phyloP scores from a whole-genome alignment of 352 stramenopile genomes.

The Globisporangium uncinulatum region DNA sequence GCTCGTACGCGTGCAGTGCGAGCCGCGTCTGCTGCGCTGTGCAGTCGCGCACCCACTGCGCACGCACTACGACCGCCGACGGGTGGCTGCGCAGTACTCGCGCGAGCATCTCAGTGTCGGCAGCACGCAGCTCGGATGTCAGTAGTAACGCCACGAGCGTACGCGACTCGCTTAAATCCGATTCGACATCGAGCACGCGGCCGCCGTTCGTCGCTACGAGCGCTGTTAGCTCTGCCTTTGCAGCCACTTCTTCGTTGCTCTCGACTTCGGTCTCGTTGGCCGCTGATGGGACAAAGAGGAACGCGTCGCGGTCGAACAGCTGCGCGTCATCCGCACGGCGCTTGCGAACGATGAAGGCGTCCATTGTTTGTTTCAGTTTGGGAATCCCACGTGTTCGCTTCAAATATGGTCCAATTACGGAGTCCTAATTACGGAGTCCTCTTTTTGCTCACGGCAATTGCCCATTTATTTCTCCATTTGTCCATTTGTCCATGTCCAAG shows the following conservation, averaged over 20 bases:
- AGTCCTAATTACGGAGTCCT: too few species aligned
- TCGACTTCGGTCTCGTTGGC: neutral
- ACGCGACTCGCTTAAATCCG: neutral
- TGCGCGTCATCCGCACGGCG: conserved; percentile 9
- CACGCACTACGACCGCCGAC: conserved; percentile 17
- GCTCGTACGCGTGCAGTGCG: conserved; percentile 14
- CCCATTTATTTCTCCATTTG: too few species aligned
- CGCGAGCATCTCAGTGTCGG: conserved; percentile 16
- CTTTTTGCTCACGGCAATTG: too few species aligned
- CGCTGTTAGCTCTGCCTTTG: conserved; percentile 10
- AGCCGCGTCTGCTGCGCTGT: conserved; percentile 30
- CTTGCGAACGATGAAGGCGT: conserved; percentile 48
- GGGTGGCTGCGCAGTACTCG: neutral
- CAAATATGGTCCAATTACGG: too few species aligned
- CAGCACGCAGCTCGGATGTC: neutral
- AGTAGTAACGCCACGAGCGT: conserved; percentile 26
- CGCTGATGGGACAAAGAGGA: conserved; percentile 16
- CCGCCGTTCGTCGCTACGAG: conserved; percentile 27
- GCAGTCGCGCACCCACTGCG: conserved; percentile 40
- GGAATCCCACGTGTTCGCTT: too few species aligned
- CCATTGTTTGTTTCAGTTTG: conserved; percentile 40
- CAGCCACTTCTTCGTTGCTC: neutral
- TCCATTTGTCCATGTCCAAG: too few species aligned
- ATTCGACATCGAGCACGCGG: conserved; percentile 15
- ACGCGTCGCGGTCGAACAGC: conserved; percentile 35